Conservation (phyloP, 768 basidiomycete species). For the Termitomyces bulborhizus region DNA sequence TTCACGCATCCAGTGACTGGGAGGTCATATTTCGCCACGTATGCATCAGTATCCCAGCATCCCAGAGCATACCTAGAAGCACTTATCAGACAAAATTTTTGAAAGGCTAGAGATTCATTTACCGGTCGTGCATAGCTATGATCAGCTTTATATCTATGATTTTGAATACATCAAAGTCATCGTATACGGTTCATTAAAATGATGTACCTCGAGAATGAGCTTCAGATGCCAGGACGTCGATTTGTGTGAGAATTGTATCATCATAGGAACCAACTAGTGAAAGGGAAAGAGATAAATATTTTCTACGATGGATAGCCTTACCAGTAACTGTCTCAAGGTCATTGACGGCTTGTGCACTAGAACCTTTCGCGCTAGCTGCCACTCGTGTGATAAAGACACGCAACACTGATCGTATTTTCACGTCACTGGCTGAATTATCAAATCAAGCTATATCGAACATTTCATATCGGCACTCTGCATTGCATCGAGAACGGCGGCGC, state of each 20-base stretch:
- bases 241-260: constrained; percentile 18
- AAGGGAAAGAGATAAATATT: neutral
- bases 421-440: neutral
- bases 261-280: constrained; percentile 18
- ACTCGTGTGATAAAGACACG: constrained; percentile 20
- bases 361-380: constrained; percentile 17
- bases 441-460: neutral
- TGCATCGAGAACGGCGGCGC: constrained; percentile 9
- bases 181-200: neutral
- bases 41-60: constrained; percentile 22
- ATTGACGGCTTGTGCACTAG: constrained; percentile 16
- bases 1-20: constrained; percentile 17
- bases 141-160: constrained; percentile 19
- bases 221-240: constrained; percentile 9
- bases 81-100: neutral
- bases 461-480: constrained; percentile 12
- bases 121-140: constrained; percentile 22
- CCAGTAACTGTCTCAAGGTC: constrained; percentile 19
- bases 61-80: constrained; percentile 16
- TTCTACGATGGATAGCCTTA: neutral
- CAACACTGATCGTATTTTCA: constrained; percentile 10
- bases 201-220: constrained; percentile 11
- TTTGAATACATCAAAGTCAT: neutral
- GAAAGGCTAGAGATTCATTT: neutral
- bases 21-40: constrained; percentile 18